Percentiles rank a stretch among this genome's conserved stretches.
These are phyloP conservation scores for Farysia itapuensis DNA, from an alignment of 1,284 basidiomycete species.

Conservation along the genomic window DNA sequence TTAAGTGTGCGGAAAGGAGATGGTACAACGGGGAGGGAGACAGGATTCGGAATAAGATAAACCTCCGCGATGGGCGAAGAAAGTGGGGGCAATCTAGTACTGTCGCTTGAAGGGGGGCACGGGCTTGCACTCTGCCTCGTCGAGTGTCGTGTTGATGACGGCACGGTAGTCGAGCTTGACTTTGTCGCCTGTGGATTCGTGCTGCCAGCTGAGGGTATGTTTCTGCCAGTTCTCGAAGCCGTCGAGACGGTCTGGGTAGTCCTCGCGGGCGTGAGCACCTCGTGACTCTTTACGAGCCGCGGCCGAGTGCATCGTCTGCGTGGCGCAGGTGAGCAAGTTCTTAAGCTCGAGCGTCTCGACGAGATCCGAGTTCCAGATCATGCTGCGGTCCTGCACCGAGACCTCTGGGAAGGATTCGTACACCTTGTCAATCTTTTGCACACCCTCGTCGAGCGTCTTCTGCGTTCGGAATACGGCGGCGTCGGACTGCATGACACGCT, in stretches of 20 bases:
- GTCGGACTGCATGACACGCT: conserved; percentile 90
- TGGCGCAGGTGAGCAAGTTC: conserved; percentile 90
- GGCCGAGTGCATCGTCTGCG: conserved; percentile 92
- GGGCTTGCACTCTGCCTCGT: conserved; percentile 87
- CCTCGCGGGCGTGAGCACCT: conserved; percentile 96
- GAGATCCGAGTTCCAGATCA: conserved; percentile 90
- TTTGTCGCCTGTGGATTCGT: conserved; percentile 65
- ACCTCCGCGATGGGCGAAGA: too few relatives aligned
- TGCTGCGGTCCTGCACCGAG: conserved; percentile 93
- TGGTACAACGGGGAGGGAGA: too few relatives aligned
- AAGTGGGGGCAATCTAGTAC: too few relatives aligned
- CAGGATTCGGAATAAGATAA: too few relatives aligned
- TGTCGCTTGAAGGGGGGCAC: conserved; percentile 56
- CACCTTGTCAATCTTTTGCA: conserved; percentile 79
- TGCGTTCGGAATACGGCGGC: conserved; percentile 74
- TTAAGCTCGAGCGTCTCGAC: conserved; percentile 95
- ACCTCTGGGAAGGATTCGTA: conserved; percentile 86
- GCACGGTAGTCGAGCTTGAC: conserved; percentile 86
- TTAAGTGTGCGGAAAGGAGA: too few relatives aligned
- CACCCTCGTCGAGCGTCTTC: conserved; percentile 85
- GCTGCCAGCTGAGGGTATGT: conserved; percentile 53
- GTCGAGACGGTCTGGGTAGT: conserved; percentile 82
- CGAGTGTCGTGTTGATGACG: conserved; percentile 83
- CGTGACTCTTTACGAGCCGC: conserved; percentile 95
- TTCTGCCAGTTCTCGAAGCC: conserved; percentile 63